Conservation (phyloP, 2,329 filamentous ascomycete species). For the Aspergillus sp. region DNA sequence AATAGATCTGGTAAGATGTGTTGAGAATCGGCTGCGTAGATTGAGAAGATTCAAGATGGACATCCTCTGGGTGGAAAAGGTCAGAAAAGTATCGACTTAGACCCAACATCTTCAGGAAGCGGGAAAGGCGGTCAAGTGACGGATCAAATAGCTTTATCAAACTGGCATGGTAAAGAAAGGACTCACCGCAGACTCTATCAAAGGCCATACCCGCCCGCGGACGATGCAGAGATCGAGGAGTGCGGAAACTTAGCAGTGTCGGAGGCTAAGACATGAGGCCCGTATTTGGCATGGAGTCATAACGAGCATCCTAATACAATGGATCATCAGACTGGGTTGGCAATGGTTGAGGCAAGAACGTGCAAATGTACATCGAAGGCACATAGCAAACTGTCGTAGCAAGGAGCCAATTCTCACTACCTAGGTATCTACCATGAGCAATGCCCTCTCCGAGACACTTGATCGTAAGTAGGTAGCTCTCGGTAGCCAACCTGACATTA, state of each 20-base stretch:
- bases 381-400: constrained; percentile 14
- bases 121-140: constrained; percentile 11
- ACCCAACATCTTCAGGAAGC: not conserved
- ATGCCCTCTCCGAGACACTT: constrained; percentile 4
- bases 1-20: constrained; percentile 13
- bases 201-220: constrained; percentile 11
- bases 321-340: too few relatives aligned
- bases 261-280: constrained; percentile 13
- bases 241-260: constrained; percentile 9
- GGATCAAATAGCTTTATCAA: constrained; percentile 18
- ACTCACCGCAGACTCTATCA: constrained; percentile 18
- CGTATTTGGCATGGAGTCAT: constrained; percentile 11
- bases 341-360: too few relatives aligned
- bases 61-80: not conserved
- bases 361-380: constrained; percentile 14
- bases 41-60: not conserved
- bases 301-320: constrained; percentile 9
- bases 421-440: not conserved
- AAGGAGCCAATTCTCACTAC: constrained; percentile 11
- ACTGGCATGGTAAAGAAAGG: constrained; percentile 18
- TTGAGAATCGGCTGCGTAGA: constrained; percentile 14
- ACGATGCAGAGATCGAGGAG: constrained; percentile 1
- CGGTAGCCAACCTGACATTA: constrained; percentile 5
- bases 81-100: constrained; percentile 12
- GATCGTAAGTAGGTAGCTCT: constrained; percentile 14